These are phyloP conservation scores for Malus domestica DNA, from an alignment of 306 rosid genomes.

Conservation along the genomic window ASM211411v1 NC_041793.1:2444501-2445000, in stretches of 20 bases:
- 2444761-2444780: slow-evolving; percentile 62
- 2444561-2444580: neutral
- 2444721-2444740: slow-evolving; percentile 95
- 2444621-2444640: slow-evolving; percentile 6
- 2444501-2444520: neutral
- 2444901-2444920: neutral
- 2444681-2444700: neutral
- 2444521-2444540: neutral
- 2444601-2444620: neutral
- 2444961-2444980: neutral
- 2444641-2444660: neutral
- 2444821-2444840: slow-evolving; percentile 66
- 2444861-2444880: neutral
- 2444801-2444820: slow-evolving; percentile 52
- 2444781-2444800: slow-evolving; percentile 66
- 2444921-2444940: neutral
- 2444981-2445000: neutral
- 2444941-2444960: neutral
- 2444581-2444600: neutral
- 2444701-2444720: slow-evolving; percentile 50
- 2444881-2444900: neutral
- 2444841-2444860: neutral
- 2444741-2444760: slow-evolving; percentile 58
- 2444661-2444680: neutral
- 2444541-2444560: neutral